Conservation (phyloP, 352 stramenopile genomes). For the Halophytophthora polymorphica region DNA sequence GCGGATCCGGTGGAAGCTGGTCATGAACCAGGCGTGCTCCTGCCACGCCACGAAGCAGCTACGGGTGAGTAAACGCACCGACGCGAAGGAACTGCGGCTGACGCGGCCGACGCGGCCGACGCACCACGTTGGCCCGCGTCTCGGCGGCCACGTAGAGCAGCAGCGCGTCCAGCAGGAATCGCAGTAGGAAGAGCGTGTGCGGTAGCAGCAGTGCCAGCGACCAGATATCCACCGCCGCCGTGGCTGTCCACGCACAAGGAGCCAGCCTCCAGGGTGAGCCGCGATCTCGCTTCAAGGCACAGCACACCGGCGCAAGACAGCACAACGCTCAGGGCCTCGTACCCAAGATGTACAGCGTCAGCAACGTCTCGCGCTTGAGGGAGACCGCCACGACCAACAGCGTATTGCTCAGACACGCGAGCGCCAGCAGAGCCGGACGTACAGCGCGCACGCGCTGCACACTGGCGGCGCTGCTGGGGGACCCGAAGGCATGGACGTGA, state of each 20-base stretch:
- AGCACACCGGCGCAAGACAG: background rate
- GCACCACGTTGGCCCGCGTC: slow-evolving; percentile 47
- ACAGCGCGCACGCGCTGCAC: slow-evolving; percentile 29
- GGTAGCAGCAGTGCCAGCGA: slow-evolving; percentile 45
- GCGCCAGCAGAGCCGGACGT: slow-evolving; percentile 23
- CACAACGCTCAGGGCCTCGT: no score
- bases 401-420: slow-evolving; percentile 29
- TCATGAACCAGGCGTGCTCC: slow-evolving; percentile 61
- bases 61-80: background rate
- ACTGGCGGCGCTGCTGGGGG: slow-evolving; percentile 17
- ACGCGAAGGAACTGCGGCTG: background rate
- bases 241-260: slow-evolving; percentile 14
- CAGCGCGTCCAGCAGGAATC: slow-evolving; percentile 52
- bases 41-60: slow-evolving; percentile 16
- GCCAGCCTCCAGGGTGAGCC: background rate
- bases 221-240: slow-evolving; percentile 31
- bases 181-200: slow-evolving; percentile 56
- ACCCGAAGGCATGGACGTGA: slow-evolving; percentile 35
- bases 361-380: slow-evolving; percentile 22
- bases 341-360: slow-evolving; percentile 51
- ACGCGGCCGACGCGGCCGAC: slow-evolving; percentile 1
- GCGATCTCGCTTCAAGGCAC: background rate
- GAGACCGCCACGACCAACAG: slow-evolving; percentile 25
- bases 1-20: slow-evolving; percentile 57
- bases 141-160: slow-evolving; percentile 38